These are phyloP conservation scores for Candida glucosophila DNA, from an alignment of 1,139 yeast species.

Conservation along the genomic window DNA sequence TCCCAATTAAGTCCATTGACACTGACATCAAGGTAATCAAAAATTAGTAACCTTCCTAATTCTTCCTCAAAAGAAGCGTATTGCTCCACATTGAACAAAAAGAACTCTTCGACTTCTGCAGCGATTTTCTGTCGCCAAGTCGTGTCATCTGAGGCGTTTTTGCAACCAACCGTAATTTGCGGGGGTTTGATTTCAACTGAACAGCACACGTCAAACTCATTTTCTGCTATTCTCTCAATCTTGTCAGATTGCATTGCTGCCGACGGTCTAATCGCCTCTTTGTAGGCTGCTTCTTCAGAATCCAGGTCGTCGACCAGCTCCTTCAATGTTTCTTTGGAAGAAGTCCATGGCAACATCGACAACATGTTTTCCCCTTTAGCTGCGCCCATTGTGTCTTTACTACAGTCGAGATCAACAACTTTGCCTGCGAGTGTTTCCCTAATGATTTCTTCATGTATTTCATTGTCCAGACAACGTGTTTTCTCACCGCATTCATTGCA, in stretches of 20 bases:
- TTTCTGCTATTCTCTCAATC: slow-evolving; percentile 6
- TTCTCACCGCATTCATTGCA: slow-evolving; percentile 4
- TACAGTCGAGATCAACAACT: not conserved
- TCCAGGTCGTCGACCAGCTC: no score
- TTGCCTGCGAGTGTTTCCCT: not conserved
- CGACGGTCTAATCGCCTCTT: no score
- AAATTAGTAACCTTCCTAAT: slow-evolving; percentile 25
- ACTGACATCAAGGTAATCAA: slow-evolving; percentile 35
- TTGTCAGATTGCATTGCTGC: slow-evolving; percentile 5
- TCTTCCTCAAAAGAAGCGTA: slow-evolving; percentile 8
- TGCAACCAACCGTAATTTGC: slow-evolving; percentile 10
- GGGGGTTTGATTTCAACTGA: slow-evolving; percentile 21
- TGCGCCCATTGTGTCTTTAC: no score
- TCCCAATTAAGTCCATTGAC: slow-evolving; percentile 32
- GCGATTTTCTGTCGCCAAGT: not conserved
- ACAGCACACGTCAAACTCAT: slow-evolving; percentile 12
- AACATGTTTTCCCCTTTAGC: no score
- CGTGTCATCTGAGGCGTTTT: slow-evolving; percentile 8
- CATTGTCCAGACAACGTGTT: slow-evolving; percentile 3
- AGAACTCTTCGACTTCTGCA: not conserved
- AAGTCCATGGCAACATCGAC: no score
- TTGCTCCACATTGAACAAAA: slow-evolving; percentile 4
- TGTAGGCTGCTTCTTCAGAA: no score
- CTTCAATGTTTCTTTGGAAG: no score
- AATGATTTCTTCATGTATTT: slow-evolving; percentile 1